Percentiles rank a stretch among this genome's conserved stretches.
phyloP scores from a whole-genome alignment of 2,329 filamentous ascomycete genomes.

The Acephala macrosclerotiorum region DNA sequence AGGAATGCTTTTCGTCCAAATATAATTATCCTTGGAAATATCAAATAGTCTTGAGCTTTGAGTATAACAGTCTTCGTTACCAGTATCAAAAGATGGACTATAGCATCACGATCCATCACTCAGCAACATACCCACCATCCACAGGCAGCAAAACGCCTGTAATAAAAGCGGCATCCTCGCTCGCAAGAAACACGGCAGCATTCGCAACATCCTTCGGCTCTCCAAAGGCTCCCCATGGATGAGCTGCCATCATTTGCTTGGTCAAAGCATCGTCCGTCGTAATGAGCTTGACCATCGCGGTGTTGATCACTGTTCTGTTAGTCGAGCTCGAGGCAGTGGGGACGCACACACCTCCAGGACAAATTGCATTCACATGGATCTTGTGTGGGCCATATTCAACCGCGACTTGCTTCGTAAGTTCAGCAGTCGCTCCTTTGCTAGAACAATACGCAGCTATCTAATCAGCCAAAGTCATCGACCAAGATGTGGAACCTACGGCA shows the following conservation, averaged over 20 bases:
- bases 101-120: no score
- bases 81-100: no score
- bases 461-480: no score
- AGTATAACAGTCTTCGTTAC: no score
- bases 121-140: not conserved
- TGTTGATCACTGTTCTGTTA: no score
- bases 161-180: not conserved
- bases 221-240: not conserved
- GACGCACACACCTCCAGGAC: not conserved
- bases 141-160: not conserved
- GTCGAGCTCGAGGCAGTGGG: not conserved
- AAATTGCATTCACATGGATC: not conserved
- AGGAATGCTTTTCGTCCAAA: no score
- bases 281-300: not conserved
- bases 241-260: not conserved
- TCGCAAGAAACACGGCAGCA: not conserved
- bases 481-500: not conserved
- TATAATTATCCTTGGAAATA: no score
- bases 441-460: conserved; percentile 3
- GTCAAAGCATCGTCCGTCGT: not conserved
- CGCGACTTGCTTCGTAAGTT: not conserved
- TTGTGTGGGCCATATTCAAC: not conserved
- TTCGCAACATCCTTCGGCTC: not conserved
- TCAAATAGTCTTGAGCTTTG: no score
- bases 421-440: not conserved